A percentile compares a stretch with the other conserved stretches of the same genome.
These are phyloP conservation scores for Datisca glomerata DNA, from an alignment of 306 rosid genomes.

Conservation along the genomic window DNA sequence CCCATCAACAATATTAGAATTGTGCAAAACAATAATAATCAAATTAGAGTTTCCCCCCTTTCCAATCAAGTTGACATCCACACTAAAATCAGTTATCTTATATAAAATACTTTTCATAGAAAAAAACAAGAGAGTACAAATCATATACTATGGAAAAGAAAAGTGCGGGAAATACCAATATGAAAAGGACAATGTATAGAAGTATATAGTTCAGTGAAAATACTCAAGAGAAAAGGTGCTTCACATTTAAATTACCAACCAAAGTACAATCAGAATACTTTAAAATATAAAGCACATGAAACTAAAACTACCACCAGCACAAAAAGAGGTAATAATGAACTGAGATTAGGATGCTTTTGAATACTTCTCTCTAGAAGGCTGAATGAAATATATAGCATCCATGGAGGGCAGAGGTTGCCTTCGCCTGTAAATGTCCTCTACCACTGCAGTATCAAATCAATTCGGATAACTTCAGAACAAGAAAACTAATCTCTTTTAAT, in stretches of 20 bases:
- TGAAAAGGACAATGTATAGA: too few species aligned
- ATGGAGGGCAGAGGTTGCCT: conserved; percentile 89
- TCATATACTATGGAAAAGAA: neutral
- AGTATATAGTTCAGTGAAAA: neutral
- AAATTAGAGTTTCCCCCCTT: too few species aligned
- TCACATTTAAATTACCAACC: neutral
- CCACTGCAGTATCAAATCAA: conserved; percentile 52
- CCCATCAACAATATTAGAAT: neutral
- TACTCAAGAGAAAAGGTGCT: neutral
- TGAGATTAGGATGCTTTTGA: neutral
- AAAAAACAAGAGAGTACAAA: neutral
- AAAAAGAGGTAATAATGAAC: neutral
- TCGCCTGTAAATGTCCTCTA: conserved; percentile 86
- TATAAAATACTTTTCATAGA: neutral
- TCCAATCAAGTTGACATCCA: too few species aligned
- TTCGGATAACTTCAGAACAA: too few species aligned
- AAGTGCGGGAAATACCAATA: neutral
- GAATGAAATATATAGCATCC: conserved; percentile 97
- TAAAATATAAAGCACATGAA: neutral
- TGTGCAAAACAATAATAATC: too few species aligned
- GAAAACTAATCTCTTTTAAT: too few species aligned
- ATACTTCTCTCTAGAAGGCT: conserved; percentile 91
- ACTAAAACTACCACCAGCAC: neutral
- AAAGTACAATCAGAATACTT: conserved; percentile 1
- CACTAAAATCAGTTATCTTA: too few species aligned